Evolutionary conservation across 1,284 basidiomycete species (phyloP).

Genomic region (Sanghuangporus weigelae): DNA sequence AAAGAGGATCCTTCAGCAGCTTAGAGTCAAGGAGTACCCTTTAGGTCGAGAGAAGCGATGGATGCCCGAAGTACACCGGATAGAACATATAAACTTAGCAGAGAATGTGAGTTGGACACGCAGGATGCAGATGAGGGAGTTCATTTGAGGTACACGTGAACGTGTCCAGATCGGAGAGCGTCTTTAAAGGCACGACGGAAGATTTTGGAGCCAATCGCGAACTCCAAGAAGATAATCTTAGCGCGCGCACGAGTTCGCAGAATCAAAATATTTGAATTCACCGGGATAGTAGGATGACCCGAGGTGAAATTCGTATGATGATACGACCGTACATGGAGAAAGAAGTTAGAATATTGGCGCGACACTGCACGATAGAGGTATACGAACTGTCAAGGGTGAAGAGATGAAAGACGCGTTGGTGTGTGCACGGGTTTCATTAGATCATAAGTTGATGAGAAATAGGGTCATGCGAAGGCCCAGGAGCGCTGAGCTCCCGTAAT

Average conservation of each 20-base stretch:
- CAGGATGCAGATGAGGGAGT: not conserved
- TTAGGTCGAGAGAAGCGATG: not conserved
- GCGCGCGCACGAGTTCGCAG: not conserved
- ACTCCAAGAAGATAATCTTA: not conserved
- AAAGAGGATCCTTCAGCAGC: not conserved
- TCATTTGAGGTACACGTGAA: not conserved
- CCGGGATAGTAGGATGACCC: not conserved
- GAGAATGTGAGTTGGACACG: not conserved
- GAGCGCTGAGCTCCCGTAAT: not conserved
- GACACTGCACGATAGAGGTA: not conserved
- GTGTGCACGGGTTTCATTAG: not conserved
- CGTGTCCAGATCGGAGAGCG: not conserved
- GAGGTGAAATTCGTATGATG: not conserved
- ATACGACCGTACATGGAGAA: not conserved
- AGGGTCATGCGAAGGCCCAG: not conserved
- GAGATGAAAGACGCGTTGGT: not conserved
- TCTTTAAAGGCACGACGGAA: not conserved
- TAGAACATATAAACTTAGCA: not conserved
- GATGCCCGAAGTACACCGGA: not conserved
- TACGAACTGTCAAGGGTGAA: not conserved
- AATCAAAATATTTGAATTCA: not conserved
- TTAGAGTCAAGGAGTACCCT: not conserved
- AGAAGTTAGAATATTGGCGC: not conserved
- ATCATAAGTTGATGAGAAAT: not conserved
- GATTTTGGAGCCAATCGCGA: not conserved